Percentiles rank a stretch among this genome's conserved stretches.
Conservation (phyloP, 1,139 yeast genomes). For the Eremothecium gossypii region DNA sequence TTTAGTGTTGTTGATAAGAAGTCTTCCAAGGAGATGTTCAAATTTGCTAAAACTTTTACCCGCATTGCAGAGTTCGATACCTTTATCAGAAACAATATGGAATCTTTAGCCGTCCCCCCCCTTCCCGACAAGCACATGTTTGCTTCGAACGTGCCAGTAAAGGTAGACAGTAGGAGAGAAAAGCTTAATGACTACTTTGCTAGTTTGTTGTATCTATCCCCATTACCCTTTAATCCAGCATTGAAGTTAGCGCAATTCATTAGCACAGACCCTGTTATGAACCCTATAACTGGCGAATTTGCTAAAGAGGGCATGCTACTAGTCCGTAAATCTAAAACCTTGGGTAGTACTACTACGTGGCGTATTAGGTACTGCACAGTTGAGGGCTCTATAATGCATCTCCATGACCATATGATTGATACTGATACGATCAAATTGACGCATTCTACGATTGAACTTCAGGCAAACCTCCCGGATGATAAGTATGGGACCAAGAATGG, state of each 20-base stretch:
- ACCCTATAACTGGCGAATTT: conserved; percentile 49
- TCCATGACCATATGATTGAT: conserved; percentile 48
- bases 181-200: conserved; percentile 53
- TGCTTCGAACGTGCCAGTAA: conserved; percentile 49
- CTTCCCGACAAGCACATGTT: conserved; percentile 52
- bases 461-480: conserved; percentile 53
- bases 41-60: conserved; percentile 49
- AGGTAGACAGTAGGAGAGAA: conserved; percentile 52
- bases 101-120: conserved; percentile 54
- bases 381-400: conserved; percentile 53
- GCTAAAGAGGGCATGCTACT: conserved; percentile 62
- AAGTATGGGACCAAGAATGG: conserved; percentile 73
- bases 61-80: conserved; percentile 52
- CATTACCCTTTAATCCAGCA: conserved; percentile 46
- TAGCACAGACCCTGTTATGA: conserved; percentile 54
- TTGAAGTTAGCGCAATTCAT: conserved; percentile 54
- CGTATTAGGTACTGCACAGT: conserved; percentile 64
- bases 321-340: conserved; percentile 43
- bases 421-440: conserved; percentile 51
- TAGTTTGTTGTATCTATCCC: conserved; percentile 50
- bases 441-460: conserved; percentile 58
- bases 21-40: conserved; percentile 61
- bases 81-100: conserved; percentile 43
- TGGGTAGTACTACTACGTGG: conserved; percentile 55
- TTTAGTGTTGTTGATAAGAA: conserved; percentile 53